Base-by-base conservation (phyloP, 1,284 basidiomycete genomes). In the Naganishia cerealis region DNA sequence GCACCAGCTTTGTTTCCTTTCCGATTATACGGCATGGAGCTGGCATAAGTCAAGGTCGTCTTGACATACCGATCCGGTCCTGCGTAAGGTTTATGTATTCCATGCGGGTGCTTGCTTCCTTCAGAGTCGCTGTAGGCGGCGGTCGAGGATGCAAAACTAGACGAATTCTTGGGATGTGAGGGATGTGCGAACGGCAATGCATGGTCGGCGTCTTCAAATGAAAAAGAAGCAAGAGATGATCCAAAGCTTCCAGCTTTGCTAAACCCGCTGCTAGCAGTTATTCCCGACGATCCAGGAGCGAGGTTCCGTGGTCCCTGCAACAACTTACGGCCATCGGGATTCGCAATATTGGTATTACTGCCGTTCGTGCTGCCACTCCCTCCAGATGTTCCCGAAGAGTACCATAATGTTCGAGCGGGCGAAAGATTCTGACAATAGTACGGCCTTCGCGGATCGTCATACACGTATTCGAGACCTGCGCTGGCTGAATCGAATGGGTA, bases 361-460 rank as follows among this genome's bases (percentile, higher is more conserved):
- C 24, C 36, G 13, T 46, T 15, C 33, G 26, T 54, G 36, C 52
- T 61, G 12, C 10, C 61, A 29, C 54, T 50, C 15, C 43, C 42
- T 21, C 16, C 52, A 8, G 48, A 53, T 15, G 21, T 39, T 15
- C 36, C n/a, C n/a, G 65, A 50, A 36, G n/a, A 16, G 21, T 58
- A 36, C 56, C 52, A 54, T n/a, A 42, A 61, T 10, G 50, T 38
- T 42, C 46, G 29, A 9, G 26, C 52, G 16, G 61, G 46, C 29
- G 61, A 52, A 26, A 54, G 39, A 4, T 57, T 57, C 18, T 57
- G 40, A 24, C 53, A 57, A 33, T 57, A 63, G 36, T 70, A 70
- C 36, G 69, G 69, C n/a, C 59, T 43, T 55, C 69, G 40, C 3
- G 69, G 69, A 50, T 70, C 69, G 38, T 70, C 66, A 38, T 67